Evolutionary conservation across 495 filamentous ascomycete genomes (phyloP), one percentile per base, ranked within the genome.

Genomic region (Aspergillus wentii): DNA sequence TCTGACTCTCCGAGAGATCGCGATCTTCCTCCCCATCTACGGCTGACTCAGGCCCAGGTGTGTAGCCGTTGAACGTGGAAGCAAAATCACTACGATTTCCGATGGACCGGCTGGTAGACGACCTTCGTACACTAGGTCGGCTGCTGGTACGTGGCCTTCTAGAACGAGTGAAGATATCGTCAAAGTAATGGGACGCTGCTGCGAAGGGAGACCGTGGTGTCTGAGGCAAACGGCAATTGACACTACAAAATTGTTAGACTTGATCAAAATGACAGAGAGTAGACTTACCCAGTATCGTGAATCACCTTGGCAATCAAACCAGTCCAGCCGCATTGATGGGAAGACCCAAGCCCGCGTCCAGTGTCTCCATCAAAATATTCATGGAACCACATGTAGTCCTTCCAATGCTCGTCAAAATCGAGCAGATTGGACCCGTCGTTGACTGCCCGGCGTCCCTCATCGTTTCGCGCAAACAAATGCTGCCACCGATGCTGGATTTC

Each of bases 301-400:
- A 97, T 96, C 78, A 97, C 80, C 54, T 94, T 90, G 7, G 91
- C 91, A 51, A 97, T 86, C 32, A 97, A 54, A 0, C 91, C 92
- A n/a, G 91, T 95, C 92, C 92, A 97, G 4, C 91, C 91, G 43
- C 88, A 94, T 57, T 97, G 91, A 61, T 97, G 92, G 31, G 86
- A 92, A 16, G 91, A 87, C 36, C 91, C 91, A 6, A 96, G 70
- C 5, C 92, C 91, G 35, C 88, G 80, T 11, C 92, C 91, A 17
- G 70, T 82, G 54, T 97, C 92, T 18, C 86, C 91, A 49, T 97
- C 90, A 51, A 97, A 97, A 69, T 94, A 97, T 59, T 97, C 91
- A 52, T 94, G 83, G 73, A 94, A 97, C 83, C 87, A 95, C 42
- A 96, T 64, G 50, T 94, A 78, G 54, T 96, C 88, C 55, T 79